Evolutionary conservation across 768 basidiomycete species (phyloP).

Genomic region (Podaxis mareebaensis): DNA sequence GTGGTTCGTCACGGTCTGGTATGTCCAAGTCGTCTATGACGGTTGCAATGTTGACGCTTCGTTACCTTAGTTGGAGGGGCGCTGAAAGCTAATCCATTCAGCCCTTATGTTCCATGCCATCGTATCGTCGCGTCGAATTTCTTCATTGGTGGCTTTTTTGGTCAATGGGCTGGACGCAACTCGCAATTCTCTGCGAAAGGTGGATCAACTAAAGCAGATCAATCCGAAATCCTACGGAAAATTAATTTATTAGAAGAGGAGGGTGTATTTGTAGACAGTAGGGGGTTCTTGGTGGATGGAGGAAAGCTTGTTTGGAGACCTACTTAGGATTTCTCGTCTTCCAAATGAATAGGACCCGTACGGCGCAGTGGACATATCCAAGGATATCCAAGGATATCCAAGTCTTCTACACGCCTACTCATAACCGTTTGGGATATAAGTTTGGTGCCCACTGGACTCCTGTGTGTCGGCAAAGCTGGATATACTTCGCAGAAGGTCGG

Average conservation of each 20-base stretch:
- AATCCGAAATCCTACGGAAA: slow-evolving; percentile 2
- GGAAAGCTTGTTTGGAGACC: not conserved
- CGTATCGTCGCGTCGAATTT: slow-evolving; percentile 63
- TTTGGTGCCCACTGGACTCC: too few relatives aligned
- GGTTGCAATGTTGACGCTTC: not conserved
- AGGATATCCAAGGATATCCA: too few relatives aligned
- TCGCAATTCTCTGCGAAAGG: not conserved
- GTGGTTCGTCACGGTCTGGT: slow-evolving; percentile 69
- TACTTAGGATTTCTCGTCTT: not conserved
- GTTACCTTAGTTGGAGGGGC: not conserved
- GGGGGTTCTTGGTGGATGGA: not conserved
- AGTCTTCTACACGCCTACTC: too few relatives aligned
- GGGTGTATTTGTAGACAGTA: not conserved
- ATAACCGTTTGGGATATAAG: too few relatives aligned
- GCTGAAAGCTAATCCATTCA: not conserved
- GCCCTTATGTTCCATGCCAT: slow-evolving; percentile 42
- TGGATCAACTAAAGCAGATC: not conserved
- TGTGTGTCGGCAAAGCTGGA: too few relatives aligned
- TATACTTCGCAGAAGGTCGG: too few relatives aligned
- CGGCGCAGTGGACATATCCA: too few relatives aligned
- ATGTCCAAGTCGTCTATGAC: slow-evolving; percentile 15
- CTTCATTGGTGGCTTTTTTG: slow-evolving; percentile 63
- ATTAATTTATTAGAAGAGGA: not conserved
- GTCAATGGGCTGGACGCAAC: slow-evolving; percentile 51
- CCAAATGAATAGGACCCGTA: not conserved